phyloP scores from a whole-genome alignment of 306 rosid genomes.

The Fragaria iinumae region DNA sequence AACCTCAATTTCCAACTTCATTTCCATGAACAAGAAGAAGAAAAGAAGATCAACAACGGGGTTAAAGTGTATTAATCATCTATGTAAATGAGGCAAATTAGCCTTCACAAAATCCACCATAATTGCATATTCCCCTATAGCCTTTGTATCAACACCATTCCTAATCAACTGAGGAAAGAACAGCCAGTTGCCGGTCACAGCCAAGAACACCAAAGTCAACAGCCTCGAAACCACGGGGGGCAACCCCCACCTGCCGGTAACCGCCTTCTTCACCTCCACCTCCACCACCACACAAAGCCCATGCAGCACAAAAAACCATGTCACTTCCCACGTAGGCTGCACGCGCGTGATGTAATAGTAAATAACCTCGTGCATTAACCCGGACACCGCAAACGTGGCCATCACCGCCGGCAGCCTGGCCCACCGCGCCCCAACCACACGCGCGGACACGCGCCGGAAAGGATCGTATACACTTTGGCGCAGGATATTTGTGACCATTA shows the following conservation, averaged over 20 bases:
- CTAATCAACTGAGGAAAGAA: constrained; percentile 57
- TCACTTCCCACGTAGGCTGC: constrained; percentile 81
- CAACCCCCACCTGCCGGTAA: constrained; percentile 37
- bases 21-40: background rate
- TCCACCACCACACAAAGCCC: constrained; percentile 51
- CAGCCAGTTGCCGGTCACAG: constrained; percentile 45
- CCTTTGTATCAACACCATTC: constrained; percentile 42
- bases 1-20: background rate
- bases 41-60: background rate
- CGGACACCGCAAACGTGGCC: constrained; percentile 46
- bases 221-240: constrained; percentile 34
- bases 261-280: constrained; percentile 46
- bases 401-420: constrained; percentile 20
- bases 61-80: background rate
- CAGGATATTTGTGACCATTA: constrained; percentile 53
- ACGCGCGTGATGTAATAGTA: constrained; percentile 58
- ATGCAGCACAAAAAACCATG: constrained; percentile 55
- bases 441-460: background rate
- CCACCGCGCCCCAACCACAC: constrained; percentile 17
- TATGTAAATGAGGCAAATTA: background rate
- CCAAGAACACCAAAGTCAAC: constrained; percentile 42
- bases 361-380: constrained; percentile 63
- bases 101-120: constrained; percentile 24
- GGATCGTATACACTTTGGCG: constrained; percentile 52
- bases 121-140: constrained; percentile 41